Conservation (phyloP, 371 early-diverging fungal genomes). For the Mucor mucedo region DNA sequence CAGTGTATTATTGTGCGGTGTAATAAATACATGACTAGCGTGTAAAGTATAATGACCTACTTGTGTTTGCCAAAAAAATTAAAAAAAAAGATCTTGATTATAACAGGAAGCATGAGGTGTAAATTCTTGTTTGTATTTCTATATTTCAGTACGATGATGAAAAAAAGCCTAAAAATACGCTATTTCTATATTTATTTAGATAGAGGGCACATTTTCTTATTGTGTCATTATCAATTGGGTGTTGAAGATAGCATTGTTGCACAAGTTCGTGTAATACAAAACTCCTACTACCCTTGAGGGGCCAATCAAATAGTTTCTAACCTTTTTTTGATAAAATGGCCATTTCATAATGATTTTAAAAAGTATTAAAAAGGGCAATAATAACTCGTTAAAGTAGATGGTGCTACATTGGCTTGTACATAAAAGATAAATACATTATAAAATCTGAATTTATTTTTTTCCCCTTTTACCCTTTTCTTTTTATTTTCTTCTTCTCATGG, state of each 20-base stretch:
- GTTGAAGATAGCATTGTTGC: not conserved
- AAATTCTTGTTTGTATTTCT: too few species aligned
- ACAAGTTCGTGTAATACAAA: not conserved
- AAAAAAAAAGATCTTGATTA: too few species aligned
- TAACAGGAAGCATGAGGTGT: too few species aligned
- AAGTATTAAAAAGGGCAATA: not conserved
- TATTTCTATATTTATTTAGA: too few species aligned
- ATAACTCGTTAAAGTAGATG: not conserved
- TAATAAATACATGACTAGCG: too few species aligned
- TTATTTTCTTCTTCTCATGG: not conserved
- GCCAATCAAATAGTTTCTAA: not conserved
- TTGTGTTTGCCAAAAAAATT: too few species aligned
- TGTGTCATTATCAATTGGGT: too few species aligned
- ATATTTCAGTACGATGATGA: too few species aligned
- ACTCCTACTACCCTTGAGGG: not conserved
- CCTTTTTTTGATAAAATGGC: not conserved
- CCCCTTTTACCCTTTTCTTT: not conserved
- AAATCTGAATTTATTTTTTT: not conserved
- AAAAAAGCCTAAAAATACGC: too few species aligned
- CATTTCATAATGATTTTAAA: not conserved
- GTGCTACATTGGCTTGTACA: not conserved
- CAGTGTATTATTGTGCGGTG: too few species aligned
- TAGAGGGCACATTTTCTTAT: too few species aligned
- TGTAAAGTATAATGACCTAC: too few species aligned
- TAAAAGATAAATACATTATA: not conserved